Conservation (phyloP, 805 yeast species). For the Metschnikowia kunwiensis region DNA sequence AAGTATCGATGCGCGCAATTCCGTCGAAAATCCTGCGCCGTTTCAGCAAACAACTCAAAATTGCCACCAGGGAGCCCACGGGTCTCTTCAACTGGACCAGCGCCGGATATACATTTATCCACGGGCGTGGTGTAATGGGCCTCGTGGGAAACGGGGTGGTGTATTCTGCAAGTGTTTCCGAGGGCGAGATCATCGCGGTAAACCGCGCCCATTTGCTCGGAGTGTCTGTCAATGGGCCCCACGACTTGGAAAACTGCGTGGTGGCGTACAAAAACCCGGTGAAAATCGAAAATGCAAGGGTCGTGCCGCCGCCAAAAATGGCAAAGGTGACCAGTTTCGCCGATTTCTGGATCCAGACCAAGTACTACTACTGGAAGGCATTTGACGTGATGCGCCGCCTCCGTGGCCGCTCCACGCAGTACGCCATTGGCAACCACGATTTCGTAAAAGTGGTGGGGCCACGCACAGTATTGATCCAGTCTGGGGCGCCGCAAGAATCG, state of each 20-base stretch:
- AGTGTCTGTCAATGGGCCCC: slow-evolving; percentile 46
- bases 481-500: slow-evolving; percentile 30
- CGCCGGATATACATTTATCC: slow-evolving; percentile 45
- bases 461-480: slow-evolving; percentile 46
- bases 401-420: slow-evolving; percentile 8
- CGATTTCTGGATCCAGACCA: slow-evolving; percentile 11
- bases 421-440: slow-evolving; percentile 28
- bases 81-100: slow-evolving; percentile 38
- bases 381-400: slow-evolving; percentile 4
- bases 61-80: slow-evolving; percentile 29
- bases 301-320: slow-evolving; percentile 15
- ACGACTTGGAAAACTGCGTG: slow-evolving; percentile 43
- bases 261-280: slow-evolving; percentile 20
- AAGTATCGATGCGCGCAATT: slow-evolving; percentile 32
- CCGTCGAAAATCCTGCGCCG: slow-evolving; percentile 41
- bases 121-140: slow-evolving; percentile 58
- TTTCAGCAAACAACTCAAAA: slow-evolving; percentile 24
- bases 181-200: slow-evolving; percentile 48
- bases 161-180: slow-evolving; percentile 44
- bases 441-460: slow-evolving; percentile 57
- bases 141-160: slow-evolving; percentile 54
- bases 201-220: slow-evolving; percentile 48
- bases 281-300: slow-evolving; percentile 4
- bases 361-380: slow-evolving; percentile 15
- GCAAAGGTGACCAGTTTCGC: slow-evolving; percentile 9